A percentile compares a stretch with the other conserved stretches of the same genome.
phyloP scores from a whole-genome alignment of 169 alveolate genomes.

The Ichthyophthirius multifiliis region DNA sequence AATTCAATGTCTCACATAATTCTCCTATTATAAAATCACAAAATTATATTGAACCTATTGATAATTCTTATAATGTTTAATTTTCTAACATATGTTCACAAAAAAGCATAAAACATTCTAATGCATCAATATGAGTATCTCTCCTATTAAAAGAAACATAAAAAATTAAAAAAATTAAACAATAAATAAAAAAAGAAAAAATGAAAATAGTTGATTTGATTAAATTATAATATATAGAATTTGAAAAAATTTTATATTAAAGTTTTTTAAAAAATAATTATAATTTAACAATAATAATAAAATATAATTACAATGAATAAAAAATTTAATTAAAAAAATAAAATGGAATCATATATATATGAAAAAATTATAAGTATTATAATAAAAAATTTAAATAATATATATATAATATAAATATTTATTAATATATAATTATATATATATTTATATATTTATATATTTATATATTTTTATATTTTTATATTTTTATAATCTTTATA shows the following conservation, averaged over 20 bases:
- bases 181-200: no score
- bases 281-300: no score
- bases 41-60: background rate
- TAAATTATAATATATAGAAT: no score
- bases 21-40: background rate
- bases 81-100: background rate
- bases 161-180: background rate
- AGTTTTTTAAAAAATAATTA: no score
- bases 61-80: background rate
- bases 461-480: background rate
- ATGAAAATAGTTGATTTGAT: background rate
- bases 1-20: background rate
- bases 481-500: background rate
- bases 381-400: background rate
- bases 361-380: background rate
- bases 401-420: background rate
- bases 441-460: background rate
- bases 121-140: background rate
- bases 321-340: background rate
- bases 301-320: background rate
- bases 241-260: no score
- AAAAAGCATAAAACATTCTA: background rate
- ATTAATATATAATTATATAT: background rate
- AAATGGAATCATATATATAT: background rate
- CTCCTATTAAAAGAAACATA: background rate